Evolutionary conservation across 1,284 basidiomycete genomes (phyloP), one percentile per base, ranked within the genome.

Genomic region (Afroboletus lepidellus): DNA sequence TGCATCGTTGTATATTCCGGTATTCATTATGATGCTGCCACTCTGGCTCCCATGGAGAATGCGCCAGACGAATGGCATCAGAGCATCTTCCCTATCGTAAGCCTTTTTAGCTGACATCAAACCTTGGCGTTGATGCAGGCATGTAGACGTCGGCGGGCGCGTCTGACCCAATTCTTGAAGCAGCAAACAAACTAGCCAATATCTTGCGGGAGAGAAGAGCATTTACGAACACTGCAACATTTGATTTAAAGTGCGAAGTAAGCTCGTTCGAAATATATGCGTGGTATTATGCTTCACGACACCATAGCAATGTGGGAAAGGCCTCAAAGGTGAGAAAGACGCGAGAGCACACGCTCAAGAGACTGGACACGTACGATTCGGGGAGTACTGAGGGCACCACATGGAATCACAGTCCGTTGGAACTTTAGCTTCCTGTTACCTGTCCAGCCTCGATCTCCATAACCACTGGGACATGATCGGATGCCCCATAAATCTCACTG

Each of bases 11-110:
- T 97, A 4, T 98, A 98, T 71, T 93, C 90, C 2, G 94, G 94
- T 8, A 95, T 96, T 48, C 94, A 96, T 70, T 98, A 97, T 69
- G 94, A 98, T 67, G 91, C 91, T 9, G 82, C 88, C 12, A 87
- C 88, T 0, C 72, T 94, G 32, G 83, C 92, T n/a, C 94, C 92
- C 0, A 77, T 81, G 65, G 72, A 75, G 4, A 84, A 85, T 42
- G 87, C 89, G 0, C 89, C 90, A 0, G 67, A 77, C 11, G 90
- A 90, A 53, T 98, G 94, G 78, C 93, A 96, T 70, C 90, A 93
- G 59, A 93, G 89, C 8, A 70, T 93, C 30, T 92, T 96, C 66
- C 84, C 88, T 15, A 73, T 83, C 11, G 78, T 78, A 49, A 64
- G 74, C 55, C 38, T 46, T 41, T 45, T 46, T 33, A 18, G 20